Base-by-base conservation (phyloP, 2,329 filamentous ascomycete genomes). In the Botryotinia convoluta region DNA sequence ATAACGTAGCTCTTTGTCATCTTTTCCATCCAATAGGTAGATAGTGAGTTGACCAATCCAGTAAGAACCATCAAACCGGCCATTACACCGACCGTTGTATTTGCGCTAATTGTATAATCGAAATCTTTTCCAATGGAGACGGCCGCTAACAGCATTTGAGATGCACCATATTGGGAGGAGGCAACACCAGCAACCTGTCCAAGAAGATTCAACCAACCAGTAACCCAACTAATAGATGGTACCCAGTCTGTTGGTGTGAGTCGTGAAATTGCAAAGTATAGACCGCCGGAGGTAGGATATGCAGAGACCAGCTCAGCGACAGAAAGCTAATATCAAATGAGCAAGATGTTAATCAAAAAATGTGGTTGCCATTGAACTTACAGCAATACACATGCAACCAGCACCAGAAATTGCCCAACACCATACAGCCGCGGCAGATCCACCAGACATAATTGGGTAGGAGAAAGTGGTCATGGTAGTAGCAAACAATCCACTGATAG, bases 1-100 rank as follows among this genome's bases (percentile, higher is more conserved):
- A 89, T 84, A 51, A 88, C 87, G 77, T 89, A 89, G 44, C 82
- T 82, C 77, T 86, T 87, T 73, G 87, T 87, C 81, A 89, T 85
- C 76, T 86, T 86, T 80, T 87, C 87, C 81, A 89, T 85, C 86
- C 87, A 88, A 73, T 84, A 85, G 0, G 87, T 89, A 14, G 86
- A 85, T 69, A 89, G 79, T 6, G 85, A 88, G 81, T 89, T 89
- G 77, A 89, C 83, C 2, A 84, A 74, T 26, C 85, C 87, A 76
- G 85, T 85, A 9, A 88, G 74, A 48, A 89, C 80, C 7, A 86
- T 86, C 37, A 88, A 81, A 8, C 82, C 85, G 32, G 85, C 86
- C 87, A 89, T 89, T 70, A 88, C 86, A 72, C 84, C 87, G 37
- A 89, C 83, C 3, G 86, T 80, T 83, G 74, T 86, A 82, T 75